Evolutionary conservation across 495 filamentous ascomycete genomes (phyloP), one percentile per base, ranked within the genome.

Genomic region (Daldinia caldariorum): DNA sequence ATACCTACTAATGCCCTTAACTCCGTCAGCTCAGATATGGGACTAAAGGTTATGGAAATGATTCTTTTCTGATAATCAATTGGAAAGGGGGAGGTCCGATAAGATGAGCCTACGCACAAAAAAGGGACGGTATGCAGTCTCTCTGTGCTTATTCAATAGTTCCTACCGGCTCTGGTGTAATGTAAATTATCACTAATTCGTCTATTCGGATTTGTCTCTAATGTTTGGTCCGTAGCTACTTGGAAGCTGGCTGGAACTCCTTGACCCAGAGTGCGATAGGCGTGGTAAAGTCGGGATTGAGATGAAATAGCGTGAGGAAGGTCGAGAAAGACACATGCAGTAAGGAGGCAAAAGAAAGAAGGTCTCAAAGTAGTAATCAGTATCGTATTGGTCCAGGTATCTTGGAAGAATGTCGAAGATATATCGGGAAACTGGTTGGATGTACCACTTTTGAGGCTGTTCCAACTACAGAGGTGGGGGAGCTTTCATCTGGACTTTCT

Each of bases 171-270:
- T 12, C 14, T 55, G 26, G 56, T 26, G 47, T 58, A 53, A 67
- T 31, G 71, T 55, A 49, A 54, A 41, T 43, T 73, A 31, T 20
- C 22, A 56, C 62, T 63, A 18, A 60, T 43, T 60, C 66, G 62
- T 70, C 66, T 73, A 63, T 64, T 58, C 58, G 49, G 45, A 10
- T 43, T 26, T 63, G 67, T 73, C 67, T 73, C 61, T 73, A 62
- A 63, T 67, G 59, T 56, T 35, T 63, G 34, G 10, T 51, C n/a
- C 39, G 39, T 56, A 26, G 64, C 49, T 63, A 53, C 22, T 47
- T 56, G 16, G 32, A 37, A 22, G 29, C 8, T n/a, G 53, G 53
- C 22, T 16, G 61, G 35, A 43, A 35, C 54, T 54, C 58, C 69
- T 61, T 41, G 22, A 34, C 55, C 35, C 18, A 12, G 41, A 26